A percentile compares a stretch with the other conserved stretches of the same genome.
Evolutionary conservation across 352 stramenopile genomes (phyloP).

Genomic region (Globisporangium spiculum): DNA sequence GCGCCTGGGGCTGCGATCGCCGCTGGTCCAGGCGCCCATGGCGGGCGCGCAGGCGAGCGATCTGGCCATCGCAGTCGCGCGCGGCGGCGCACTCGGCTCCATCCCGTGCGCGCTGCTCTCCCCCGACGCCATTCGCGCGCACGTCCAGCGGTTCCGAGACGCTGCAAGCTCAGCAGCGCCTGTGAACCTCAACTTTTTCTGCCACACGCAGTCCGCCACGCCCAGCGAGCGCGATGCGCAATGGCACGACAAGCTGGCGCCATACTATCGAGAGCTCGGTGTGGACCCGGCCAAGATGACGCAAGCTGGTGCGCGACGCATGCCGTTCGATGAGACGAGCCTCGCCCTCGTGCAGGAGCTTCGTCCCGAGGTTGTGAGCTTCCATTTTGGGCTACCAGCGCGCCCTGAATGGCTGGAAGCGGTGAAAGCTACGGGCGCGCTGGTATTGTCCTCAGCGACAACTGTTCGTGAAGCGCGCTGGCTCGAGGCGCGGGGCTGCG

Average conservation of each 20-base stretch:
- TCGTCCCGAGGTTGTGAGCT: conserved; percentile 55
- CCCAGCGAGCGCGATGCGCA: conserved; percentile 7
- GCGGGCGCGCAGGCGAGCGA: conserved; percentile 36
- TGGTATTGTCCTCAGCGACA: neutral
- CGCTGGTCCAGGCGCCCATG: conserved; percentile 56
- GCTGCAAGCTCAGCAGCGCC: neutral
- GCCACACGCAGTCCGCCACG: conserved; percentile 23
- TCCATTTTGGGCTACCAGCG: conserved; percentile 59
- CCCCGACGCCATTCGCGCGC: conserved; percentile 23
- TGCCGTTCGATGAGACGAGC: conserved; percentile 33
- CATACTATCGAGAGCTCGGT: conserved; percentile 9
- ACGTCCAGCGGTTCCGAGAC: conserved; percentile 17
- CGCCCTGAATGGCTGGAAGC: conserved; percentile 26
- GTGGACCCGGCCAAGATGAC: neutral
- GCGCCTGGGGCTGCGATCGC: conserved; percentile 22
- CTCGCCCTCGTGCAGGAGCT: conserved; percentile 38
- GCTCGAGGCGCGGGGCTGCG: conserved; percentile 39
- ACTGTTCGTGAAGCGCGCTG: conserved; percentile 34
- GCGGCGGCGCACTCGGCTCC: conserved; percentile 45
- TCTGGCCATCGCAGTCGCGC: conserved; percentile 36
- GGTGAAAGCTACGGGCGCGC: conserved; percentile 15
- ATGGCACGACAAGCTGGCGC: conserved; percentile 26
- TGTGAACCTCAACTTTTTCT: conserved; percentile 72
- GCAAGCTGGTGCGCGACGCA: conserved; percentile 13
- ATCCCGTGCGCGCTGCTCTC: conserved; percentile 38